Evolutionary conservation across 2,329 filamentous ascomycete species (phyloP), one percentile per base, ranked within the genome.

Genomic region (Trichoderma harzianum): DNA sequence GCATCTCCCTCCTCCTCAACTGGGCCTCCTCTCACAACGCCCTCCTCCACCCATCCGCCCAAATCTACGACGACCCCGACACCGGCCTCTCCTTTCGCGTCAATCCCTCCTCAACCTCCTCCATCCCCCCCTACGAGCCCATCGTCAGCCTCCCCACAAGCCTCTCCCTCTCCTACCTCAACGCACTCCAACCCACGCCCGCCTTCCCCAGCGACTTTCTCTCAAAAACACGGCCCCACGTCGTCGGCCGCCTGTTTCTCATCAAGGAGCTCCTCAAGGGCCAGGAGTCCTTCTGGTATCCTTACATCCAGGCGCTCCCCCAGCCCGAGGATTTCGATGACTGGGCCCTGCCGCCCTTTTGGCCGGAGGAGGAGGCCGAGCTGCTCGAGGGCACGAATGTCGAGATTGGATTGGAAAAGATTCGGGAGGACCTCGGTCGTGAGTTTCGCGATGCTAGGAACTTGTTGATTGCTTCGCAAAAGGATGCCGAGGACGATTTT

Each of bases 191-290:
- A 75, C 47, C 62, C 18, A 39, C 60, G 1, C 65, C 70, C 65
- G 62, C 73, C 73, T 87, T 92, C 61, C 85, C 88, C 0, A 63
- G 74, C 0, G 77, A 77, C 1, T 89, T 92, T 74, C 79, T 91
- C 61, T 75, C 83, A 1, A 76, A 77, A 5, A 79, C 85, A 2
- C 86, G 86, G 1, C 85, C 89, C 0, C 87, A 92, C 74, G 88
- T 92, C 71, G 81, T 90, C 63, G 86, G 89, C 10, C 86, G 90
- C 5, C 91, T 93, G 80, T 91, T 92, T 74, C 84, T 94, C 7
- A 85, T 92, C 77, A 88, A 90, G 73, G 89, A 94, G 78, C 90
- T 89, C 77, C 83, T 93, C 36, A 80, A 86, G 2, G 87, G 87
- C 1, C 70, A 80, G 2, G 77, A 84, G 2, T 92, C 91, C 0